Base-by-base conservation (phyloP, 768 basidiomycete genomes). In the Solioccasus polychromus region DNA sequence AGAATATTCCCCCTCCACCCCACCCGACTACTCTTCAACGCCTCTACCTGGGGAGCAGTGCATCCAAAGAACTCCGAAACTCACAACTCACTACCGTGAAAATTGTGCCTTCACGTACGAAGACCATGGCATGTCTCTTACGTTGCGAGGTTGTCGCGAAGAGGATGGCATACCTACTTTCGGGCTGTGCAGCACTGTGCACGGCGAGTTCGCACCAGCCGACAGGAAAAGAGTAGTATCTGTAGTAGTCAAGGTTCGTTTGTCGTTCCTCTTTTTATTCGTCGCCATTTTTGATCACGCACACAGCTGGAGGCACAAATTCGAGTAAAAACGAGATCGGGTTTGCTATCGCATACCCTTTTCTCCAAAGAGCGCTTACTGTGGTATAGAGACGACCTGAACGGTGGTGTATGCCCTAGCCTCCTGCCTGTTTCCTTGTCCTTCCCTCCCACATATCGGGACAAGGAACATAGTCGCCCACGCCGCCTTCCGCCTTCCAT, bases 21-120 rank as follows among this genome's bases (percentile, higher is more conserved):
- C 77, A 22, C 85, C 85, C 2, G 58, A 66, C 8, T 88, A 87
- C 57, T 80, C 85, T 38, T 72, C 61, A 28, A 73, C 74, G 22
- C 82, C 78, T 26, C 60, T 70, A 4, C 67, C 63, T 3, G 78
- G 74, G 22, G 84, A 87, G 53, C 67, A 69, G 42, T 68, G 69
- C 15, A 73, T 87, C 8, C 74, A 79, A 32, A 71, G 70, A 35
- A 76, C 79, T 0, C 77, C 64, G 20, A 50, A 26, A 15, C 44
- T 42, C n/a, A 20, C 40, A 8, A 24, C 30, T 11, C 19, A 28
- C 39, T 35, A 42, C 20, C 49, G 39, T 12, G 64, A 53, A 32
- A 54, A 45, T n/a, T 54, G 42, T 28, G 49, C 61, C 18, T 66
- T 68, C 50, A 67, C 55, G 14, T 67, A 64, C 22, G 54, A 60